Base-by-base conservation (phyloP, 2,329 filamentous ascomycete genomes). In the Claviceps lovelessii region DNA sequence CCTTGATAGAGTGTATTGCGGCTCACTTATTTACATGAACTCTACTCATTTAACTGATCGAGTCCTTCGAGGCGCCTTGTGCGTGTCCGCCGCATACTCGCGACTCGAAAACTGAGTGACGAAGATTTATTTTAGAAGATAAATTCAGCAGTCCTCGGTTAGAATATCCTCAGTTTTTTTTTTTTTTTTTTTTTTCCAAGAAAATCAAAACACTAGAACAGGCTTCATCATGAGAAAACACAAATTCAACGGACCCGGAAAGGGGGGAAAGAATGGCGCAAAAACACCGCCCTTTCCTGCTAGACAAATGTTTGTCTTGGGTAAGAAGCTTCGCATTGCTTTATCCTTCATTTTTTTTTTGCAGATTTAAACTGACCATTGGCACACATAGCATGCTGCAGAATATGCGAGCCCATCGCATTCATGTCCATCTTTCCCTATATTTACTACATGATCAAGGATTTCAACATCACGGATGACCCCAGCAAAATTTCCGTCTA, bases 371-470 rank as follows among this genome's bases (percentile, higher is more conserved):
- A 52, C 33, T 47, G 29, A 54, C 45, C 48, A 23, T 23, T 23
- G 49, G 13, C 10, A 19, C 42, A 19, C 23, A 52, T 59, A 94
- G 90, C 90, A 49, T 78, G 95, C 65, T 95, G 90, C 72, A 85
- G 93, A 66, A 91, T 98, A 74, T 96, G 90, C 76, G 93, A 98
- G 69, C 93, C 93, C 53, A 97, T 98, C 69, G 93, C 93, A 6
- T 97, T 98, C 77, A 97, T 96, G 89, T 96, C 90, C 54, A 96
- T 97, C 62, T 97, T 98, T 68, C 93, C 93, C 1, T 98, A 97
- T 70, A 90, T 95, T 62, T 97, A 95, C 74, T 91, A 87, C 75
- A 97, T 98, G 93, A 86, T 97, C 62, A 78, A 90, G 64, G 89
- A 90, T 58, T 97, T 97, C 71, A 77, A 87, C 64, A 84, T 95